A percentile compares a stretch with the other conserved stretches of the same genome.
These are phyloP conservation scores for Paecilomyces variotii DNA, from an alignment of 2,329 filamentous ascomycete species.

Conservation along the genomic window DNA sequence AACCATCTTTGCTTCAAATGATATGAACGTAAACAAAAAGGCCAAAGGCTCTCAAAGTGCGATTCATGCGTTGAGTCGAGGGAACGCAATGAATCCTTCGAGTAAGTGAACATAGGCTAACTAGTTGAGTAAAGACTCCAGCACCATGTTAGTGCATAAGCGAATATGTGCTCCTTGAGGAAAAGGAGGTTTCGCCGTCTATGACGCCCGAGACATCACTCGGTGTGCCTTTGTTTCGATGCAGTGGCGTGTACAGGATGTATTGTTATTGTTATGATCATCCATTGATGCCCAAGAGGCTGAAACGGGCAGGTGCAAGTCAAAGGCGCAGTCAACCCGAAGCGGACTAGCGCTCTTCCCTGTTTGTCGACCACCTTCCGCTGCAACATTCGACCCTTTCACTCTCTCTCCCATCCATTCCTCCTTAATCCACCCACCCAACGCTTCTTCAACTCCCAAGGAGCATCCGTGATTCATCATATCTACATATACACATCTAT, in stretches of 20 bases:
- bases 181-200: neutral
- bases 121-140: too few species aligned
- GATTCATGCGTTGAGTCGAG: too few species aligned
- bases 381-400: neutral
- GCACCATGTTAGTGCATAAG: neutral
- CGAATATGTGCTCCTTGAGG: neutral
- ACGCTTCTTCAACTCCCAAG: conserved; percentile 6
- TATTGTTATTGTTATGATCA: neutral
- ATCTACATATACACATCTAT: neutral
- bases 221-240: neutral
- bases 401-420: neutral
- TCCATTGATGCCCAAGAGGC: neutral
- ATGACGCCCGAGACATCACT: neutral
- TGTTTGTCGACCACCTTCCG: neutral
- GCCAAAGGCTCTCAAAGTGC: too few species aligned
- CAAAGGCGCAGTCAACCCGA: neutral
- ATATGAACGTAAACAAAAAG: too few species aligned
- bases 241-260: neutral
- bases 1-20: too few species aligned
- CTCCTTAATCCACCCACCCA: conserved; percentile 3
- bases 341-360: neutral
- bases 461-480: neutral
- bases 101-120: too few species aligned
- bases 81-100: too few species aligned
- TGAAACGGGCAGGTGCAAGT: neutral